Conservation (phyloP, 805 yeast genomes). For the Candida ficus region DNA sequence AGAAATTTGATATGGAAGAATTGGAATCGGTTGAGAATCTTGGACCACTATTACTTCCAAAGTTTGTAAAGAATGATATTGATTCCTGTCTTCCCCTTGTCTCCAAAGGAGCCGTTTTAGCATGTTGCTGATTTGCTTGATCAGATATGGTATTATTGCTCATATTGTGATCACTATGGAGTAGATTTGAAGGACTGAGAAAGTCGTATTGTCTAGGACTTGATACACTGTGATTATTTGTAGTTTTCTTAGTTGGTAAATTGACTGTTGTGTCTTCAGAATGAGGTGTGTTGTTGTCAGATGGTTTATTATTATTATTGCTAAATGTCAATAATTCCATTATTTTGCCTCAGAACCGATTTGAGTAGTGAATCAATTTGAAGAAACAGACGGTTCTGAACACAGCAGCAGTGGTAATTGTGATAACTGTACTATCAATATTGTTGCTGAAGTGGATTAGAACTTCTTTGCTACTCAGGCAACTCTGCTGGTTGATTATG, state of each 20-base stretch:
- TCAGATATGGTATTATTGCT: conserved; percentile 7
- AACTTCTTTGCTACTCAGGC: no score
- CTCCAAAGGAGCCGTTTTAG: conserved; percentile 4
- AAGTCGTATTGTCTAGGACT: conserved; percentile 17
- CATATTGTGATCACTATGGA: background rate
- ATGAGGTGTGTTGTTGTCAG: background rate
- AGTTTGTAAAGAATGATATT: conserved; percentile 22
- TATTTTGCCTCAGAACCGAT: background rate
- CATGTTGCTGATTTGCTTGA: conserved; percentile 4
- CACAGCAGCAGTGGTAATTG: no score
- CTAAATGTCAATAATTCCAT: conserved; percentile 16
- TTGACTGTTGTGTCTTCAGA: background rate
- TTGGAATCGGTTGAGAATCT: conserved; percentile 27
- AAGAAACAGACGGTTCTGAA: no score
- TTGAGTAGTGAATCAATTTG: no score
- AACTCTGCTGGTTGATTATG: no score
- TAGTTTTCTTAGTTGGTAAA: background rate
- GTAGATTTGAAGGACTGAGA: background rate
- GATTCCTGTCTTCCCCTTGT: conserved; percentile 25
- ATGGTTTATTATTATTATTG: conserved; percentile 4
- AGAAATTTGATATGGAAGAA: conserved; percentile 21
- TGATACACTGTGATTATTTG: background rate
- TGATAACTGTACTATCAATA: no score
- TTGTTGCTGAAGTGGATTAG: no score
- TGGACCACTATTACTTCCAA: conserved; percentile 16